phyloP scores from a whole-genome alignment of 306 rosid genomes.

The Fagus sylvatica region DNA sequence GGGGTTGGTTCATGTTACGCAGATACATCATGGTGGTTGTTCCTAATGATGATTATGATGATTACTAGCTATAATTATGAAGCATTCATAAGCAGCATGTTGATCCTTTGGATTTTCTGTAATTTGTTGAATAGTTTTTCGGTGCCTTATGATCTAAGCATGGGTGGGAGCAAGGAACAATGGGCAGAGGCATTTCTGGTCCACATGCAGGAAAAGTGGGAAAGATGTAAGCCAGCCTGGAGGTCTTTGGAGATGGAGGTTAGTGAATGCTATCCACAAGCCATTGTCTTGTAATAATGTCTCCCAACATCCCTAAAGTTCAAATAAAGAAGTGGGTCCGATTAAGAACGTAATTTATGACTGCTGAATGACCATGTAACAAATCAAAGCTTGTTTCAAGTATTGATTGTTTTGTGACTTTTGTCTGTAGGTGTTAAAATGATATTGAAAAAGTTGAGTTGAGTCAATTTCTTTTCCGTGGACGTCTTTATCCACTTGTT shows the following conservation, averaged over 20 bases:
- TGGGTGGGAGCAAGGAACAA: constrained; percentile 63
- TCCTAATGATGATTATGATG: not conserved
- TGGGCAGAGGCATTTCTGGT: constrained; percentile 70
- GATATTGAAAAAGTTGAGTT: no score
- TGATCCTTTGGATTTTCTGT: constrained; percentile 14
- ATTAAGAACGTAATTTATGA: no score
- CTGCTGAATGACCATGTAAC: no score
- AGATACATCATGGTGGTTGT: not conserved
- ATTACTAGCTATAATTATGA: not conserved
- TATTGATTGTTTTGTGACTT: not conserved
- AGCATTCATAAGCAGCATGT: constrained; percentile 1
- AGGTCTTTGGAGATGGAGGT: constrained; percentile 70
- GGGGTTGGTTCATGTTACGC: not conserved
- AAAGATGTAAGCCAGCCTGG: constrained; percentile 68
- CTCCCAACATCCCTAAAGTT: not conserved
- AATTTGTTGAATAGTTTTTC: constrained; percentile 59
- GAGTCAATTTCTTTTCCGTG: no score
- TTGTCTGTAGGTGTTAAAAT: not conserved
- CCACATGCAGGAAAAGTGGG: constrained; percentile 67
- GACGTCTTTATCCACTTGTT: no score
- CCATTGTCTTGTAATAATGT: constrained; percentile 58
- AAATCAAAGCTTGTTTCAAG: not conserved
- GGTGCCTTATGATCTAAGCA: constrained; percentile 79
- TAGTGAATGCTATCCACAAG: constrained; percentile 65
- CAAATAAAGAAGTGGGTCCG: no score